Evolutionary conservation across 2,329 filamentous ascomycete genomes (phyloP), one percentile per base, ranked within the genome.

Genomic region (Venturia carpophila): DNA sequence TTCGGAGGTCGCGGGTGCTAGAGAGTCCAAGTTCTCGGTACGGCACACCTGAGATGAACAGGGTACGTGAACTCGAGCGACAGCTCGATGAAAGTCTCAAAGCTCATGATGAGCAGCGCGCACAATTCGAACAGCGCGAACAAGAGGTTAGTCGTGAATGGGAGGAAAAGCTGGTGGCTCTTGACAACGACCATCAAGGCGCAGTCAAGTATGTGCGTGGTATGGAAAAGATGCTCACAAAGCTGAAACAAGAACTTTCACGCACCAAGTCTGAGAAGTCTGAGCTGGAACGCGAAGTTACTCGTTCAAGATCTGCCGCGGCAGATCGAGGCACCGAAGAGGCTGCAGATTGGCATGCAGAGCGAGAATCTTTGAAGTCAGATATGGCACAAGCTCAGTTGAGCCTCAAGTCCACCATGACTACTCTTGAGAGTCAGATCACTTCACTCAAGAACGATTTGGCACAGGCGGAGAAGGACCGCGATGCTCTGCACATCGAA

Each of bases 181-280:
- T 99, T 41, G 92, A 97, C 77, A 96, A 92, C 73, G 94, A 99
- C 75, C 97, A 99, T 74, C 92, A 97, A 76, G 96, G 94, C 52
- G 93, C 94, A 19, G 92, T 97, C 62, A 94, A 97, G 76, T 99
- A 99, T 73, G 91, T 99, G 70, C 95, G 96, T 77, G 94, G 94
- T 66, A 97, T 94, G 1, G 94, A 99, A 77, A 97, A 97, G 83
- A 97, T 99, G 92, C 84, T 99, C 61, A 92, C 94, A 77, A 93
- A 95, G 76, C 93, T 99, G 83, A 97, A 97, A 79, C 92, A 97
- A 72, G 94, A 99, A 77, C 82, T 99, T n/a, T 83, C 89, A 64
- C 90, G 92, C 66, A 94, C 95, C 78, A 97, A 97, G 82, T 79
- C 86, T 15, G 89, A 94, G 67, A 97, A 97, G 72, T 80, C 82